Base-by-base conservation (phyloP, 306 rosid genomes). In the Vachellia collinsii region DNA sequence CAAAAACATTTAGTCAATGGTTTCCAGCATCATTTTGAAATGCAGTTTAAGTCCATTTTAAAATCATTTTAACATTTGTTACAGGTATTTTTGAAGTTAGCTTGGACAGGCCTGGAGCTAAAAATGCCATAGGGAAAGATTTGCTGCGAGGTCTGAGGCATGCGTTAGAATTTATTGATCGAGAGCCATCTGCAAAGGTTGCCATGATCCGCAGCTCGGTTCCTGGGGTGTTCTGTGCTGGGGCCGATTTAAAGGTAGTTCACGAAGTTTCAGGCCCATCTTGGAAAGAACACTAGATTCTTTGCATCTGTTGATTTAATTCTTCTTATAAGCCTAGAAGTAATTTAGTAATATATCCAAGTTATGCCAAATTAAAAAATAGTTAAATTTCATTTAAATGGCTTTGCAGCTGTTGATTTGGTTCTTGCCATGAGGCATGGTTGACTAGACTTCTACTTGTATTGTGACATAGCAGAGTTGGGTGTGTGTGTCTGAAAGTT, bases 41-140 rank as follows among this genome's bases (percentile, higher is more conserved):
- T 25, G 41, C 17, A 38, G 53, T 43, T 70, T 43, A 10, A 42
- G n/a, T 74, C 38, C 46, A 72, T 36, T 34, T 37, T 76, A 9
- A 47, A 76, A 59, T 17, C 46, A 41, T 50, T 29, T 50, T 20
- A 84, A 47, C 22, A 37, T 66, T 64, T 69, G 25, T 16, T 83
- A 34, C 79, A 94, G 99, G 95, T 54, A 94, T 94, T 82, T 46
- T 93, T 0, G 91, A 93, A 83, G 78, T 94, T 74, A 88, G 83
- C 46, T 87, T 94, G 89, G 88, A 93, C 71, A 87, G 94, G 79
- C 93, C 93, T 10, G 88, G 83, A 81, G 91, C 85, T 19, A 90
- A 85, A 71, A 94, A 94, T 86, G 97, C 99, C 41, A 91, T 94
- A 72, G 97, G 95, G 81, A 92, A 85, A 34, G 95, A 88, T 7